Conservation (phyloP, 192 early-diverging fungal genomes). For the Geranomyces variabilis region DNA sequence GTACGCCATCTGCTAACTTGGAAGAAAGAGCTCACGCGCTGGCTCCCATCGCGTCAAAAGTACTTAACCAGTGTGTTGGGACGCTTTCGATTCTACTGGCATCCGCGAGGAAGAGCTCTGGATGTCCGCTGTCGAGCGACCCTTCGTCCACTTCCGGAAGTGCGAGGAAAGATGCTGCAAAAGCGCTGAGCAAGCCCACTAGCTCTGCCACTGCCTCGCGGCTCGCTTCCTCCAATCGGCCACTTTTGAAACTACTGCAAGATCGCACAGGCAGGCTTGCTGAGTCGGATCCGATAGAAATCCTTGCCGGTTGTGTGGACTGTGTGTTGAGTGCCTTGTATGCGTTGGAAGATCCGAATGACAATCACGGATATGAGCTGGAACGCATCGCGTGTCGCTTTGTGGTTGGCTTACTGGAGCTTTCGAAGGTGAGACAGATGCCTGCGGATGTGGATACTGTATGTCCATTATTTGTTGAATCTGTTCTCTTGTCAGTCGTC, state of each 20-base stretch:
- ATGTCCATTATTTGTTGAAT: neutral
- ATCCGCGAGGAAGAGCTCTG: neutral
- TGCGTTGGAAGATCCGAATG: neutral
- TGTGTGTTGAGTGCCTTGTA: conserved; percentile 8
- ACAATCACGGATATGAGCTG: neutral
- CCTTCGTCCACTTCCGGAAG: neutral
- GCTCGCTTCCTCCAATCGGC: neutral
- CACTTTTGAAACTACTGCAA: neutral
- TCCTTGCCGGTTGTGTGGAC: conserved; percentile 9
- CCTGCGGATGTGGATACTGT: neutral
- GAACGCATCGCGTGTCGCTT: conserved; percentile 26
- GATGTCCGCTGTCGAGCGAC: neutral
- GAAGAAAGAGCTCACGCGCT: neutral
- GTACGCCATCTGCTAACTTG: neutral
- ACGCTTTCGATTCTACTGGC: neutral
- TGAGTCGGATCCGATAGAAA: neutral
- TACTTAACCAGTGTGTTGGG: conserved; percentile 1
- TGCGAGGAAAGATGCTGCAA: neutral
- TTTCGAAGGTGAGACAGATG: neutral
- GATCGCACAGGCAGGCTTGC: neutral
- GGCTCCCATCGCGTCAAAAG: neutral
- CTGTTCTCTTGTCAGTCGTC: neutral
- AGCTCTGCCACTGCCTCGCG: neutral
- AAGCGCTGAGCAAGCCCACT: neutral
- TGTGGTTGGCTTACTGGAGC: conserved; percentile 14